Evolutionary conservation across 116 monocot genomes (phyloP).

Genomic region (Iris pallida): DNA sequence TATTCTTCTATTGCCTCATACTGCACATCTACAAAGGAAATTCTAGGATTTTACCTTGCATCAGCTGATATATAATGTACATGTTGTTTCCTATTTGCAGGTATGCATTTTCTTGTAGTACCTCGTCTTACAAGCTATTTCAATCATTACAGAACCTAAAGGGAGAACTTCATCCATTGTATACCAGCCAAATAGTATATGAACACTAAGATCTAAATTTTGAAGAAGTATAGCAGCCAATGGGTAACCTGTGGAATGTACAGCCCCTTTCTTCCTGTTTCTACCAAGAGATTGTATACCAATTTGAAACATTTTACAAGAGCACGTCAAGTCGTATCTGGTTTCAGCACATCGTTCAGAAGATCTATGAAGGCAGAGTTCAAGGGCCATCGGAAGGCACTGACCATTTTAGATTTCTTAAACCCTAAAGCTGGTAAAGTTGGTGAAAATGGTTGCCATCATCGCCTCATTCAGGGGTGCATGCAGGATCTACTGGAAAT

Average conservation of each 20-base stretch:
- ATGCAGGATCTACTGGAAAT: slow-evolving; percentile 35
- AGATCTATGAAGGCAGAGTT: slow-evolving; percentile 8
- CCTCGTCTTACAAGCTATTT: too few relatives aligned
- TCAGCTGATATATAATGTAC: too few relatives aligned
- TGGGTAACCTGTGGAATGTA: slow-evolving; percentile 16
- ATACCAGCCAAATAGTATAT: too few relatives aligned
- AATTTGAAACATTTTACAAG: slow-evolving; percentile 10
- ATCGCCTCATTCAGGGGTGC: slow-evolving; percentile 32
- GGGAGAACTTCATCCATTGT: too few relatives aligned
- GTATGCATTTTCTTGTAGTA: too few relatives aligned
- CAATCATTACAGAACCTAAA: too few relatives aligned
- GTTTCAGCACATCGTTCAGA: neutral
- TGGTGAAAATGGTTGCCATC: slow-evolving; percentile 14
- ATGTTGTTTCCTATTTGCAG: too few relatives aligned
- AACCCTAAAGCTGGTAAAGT: neutral
- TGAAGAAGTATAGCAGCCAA: neutral
- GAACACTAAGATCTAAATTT: too few relatives aligned
- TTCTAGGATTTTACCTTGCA: too few relatives aligned
- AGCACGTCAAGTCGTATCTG: slow-evolving; percentile 6
- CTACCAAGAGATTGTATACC: neutral
- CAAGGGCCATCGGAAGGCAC: slow-evolving; percentile 14
- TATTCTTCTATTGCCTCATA: too few relatives aligned
- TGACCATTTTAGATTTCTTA: slow-evolving; percentile 28
- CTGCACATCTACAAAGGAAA: too few relatives aligned
- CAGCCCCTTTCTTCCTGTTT: neutral